These are phyloP conservation scores for Globisporangium okanoganense DNA, from an alignment of 352 stramenopile species.

Conservation along the genomic window DNA sequence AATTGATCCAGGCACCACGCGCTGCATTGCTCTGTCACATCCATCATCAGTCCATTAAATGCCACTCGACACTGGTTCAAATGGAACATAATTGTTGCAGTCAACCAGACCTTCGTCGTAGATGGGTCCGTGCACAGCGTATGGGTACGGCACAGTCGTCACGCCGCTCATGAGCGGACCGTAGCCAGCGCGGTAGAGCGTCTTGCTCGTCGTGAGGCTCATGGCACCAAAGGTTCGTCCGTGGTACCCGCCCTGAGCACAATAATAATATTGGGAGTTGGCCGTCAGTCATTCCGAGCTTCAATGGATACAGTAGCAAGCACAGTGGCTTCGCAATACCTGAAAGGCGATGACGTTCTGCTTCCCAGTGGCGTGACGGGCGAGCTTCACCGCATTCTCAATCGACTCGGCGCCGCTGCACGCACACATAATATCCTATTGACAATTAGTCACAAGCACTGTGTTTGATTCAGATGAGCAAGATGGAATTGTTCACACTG, in stretches of 20 bases:
- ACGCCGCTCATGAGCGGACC: constrained; percentile 82
- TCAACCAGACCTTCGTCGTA: constrained; percentile 42
- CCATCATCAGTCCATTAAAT: neutral
- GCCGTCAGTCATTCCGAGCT: neutral
- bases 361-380: constrained; percentile 86
- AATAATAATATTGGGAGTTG: neutral
- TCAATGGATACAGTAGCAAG: neutral
- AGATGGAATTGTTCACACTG: too few relatives aligned
- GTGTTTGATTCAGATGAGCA: neutral
- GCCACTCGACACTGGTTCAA: neutral
- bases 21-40: constrained; percentile 38
- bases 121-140: constrained; percentile 53
- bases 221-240: constrained; percentile 90
- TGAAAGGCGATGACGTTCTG: constrained; percentile 90
- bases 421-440: neutral
- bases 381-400: constrained; percentile 92
- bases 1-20: constrained; percentile 83
- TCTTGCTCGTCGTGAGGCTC: constrained; percentile 91
- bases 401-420: constrained; percentile 86
- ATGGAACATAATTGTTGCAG: neutral
- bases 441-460: neutral
- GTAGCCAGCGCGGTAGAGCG: constrained; percentile 85
- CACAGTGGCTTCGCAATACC: constrained; percentile 1
- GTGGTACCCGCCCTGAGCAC: constrained; percentile 80
- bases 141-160: constrained; percentile 86